These are phyloP conservation scores for Haplographium delicatum DNA, from an alignment of 495 filamentous ascomycete genomes.

Conservation along the genomic window DNA sequence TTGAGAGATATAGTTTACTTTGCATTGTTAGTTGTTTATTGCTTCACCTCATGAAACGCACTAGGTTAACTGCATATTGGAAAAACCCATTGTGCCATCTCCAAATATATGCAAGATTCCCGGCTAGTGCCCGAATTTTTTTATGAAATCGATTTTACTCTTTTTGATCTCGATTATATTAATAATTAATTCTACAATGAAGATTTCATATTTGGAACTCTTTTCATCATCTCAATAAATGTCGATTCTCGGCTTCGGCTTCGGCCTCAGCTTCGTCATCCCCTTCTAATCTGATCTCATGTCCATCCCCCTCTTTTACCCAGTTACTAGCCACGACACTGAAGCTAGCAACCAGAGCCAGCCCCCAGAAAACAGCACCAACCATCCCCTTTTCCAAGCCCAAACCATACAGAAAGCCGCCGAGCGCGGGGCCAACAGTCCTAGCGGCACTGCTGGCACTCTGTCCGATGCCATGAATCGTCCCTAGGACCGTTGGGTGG, in stretches of 20 bases:
- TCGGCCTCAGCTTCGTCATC: constrained; percentile 50
- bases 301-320: constrained; percentile 68
- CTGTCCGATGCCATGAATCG: constrained; percentile 77
- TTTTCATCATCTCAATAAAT: constrained; percentile 1
- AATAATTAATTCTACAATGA: background rate
- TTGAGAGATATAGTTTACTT: too few species aligned
- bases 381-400: constrained; percentile 66
- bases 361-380: constrained; percentile 72
- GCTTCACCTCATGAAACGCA: too few species aligned
- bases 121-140: too few species aligned
- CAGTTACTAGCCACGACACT: constrained; percentile 58
- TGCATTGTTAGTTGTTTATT: too few species aligned
- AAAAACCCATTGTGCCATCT: too few species aligned
- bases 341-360: constrained; percentile 57
- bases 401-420: constrained; percentile 65
- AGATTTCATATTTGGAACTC: background rate
- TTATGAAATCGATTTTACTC: too few species aligned
- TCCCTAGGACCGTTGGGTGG: constrained; percentile 74
- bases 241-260: constrained; percentile 19
- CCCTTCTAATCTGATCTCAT: constrained; percentile 64
- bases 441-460: constrained; percentile 64
- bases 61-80: too few species aligned
- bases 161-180: too few species aligned
- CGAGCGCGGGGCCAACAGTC: constrained; percentile 68
- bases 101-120: too few species aligned